These are phyloP conservation scores for Tilletia indica DNA, from an alignment of 1,284 basidiomycete genomes.

Conservation along the genomic window DNA sequence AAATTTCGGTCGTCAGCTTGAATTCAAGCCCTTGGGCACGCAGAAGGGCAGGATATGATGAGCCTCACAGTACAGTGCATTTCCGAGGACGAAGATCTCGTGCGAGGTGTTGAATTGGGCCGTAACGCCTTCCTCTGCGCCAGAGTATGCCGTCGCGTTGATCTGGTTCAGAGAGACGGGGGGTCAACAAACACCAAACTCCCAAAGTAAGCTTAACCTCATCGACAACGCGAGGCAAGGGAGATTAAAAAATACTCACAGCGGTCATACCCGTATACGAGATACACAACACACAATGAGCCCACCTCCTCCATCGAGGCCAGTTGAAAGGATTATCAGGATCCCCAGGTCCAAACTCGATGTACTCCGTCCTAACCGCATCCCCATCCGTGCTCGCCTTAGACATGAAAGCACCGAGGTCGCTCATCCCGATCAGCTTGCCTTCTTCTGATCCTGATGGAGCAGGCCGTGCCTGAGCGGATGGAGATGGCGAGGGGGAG, in stretches of 20 bases:
- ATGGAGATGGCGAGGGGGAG: too few species aligned
- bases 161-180: background rate
- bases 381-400: slow-evolving; percentile 3
- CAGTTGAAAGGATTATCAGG: slow-evolving; percentile 45
- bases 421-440: slow-evolving; percentile 5
- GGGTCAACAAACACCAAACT: background rate
- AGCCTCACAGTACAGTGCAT: slow-evolving; percentile 21
- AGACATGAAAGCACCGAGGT: slow-evolving; percentile 5
- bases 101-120: slow-evolving; percentile 28
- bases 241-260: background rate
- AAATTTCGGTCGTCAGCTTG: background rate
- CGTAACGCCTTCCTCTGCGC: slow-evolving; percentile 24
- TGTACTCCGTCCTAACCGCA: slow-evolving; percentile 26
- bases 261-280: slow-evolving; percentile 42
- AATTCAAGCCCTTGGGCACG: background rate
- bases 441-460: background rate
- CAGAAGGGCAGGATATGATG: background rate
- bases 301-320: slow-evolving; percentile 31
- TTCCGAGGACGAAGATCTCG: slow-evolving; percentile 34
- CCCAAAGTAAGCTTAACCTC: background rate
- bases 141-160: slow-evolving; percentile 39
- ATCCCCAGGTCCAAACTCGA: slow-evolving; percentile 38
- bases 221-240: background rate
- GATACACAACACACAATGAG: slow-evolving; percentile 31
- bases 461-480: too few species aligned